Percentiles rank a stretch among this genome's conserved stretches.
Evolutionary conservation across 2,329 filamentous ascomycete genomes (phyloP).

Genomic region (Aspergillus sergii): DNA sequence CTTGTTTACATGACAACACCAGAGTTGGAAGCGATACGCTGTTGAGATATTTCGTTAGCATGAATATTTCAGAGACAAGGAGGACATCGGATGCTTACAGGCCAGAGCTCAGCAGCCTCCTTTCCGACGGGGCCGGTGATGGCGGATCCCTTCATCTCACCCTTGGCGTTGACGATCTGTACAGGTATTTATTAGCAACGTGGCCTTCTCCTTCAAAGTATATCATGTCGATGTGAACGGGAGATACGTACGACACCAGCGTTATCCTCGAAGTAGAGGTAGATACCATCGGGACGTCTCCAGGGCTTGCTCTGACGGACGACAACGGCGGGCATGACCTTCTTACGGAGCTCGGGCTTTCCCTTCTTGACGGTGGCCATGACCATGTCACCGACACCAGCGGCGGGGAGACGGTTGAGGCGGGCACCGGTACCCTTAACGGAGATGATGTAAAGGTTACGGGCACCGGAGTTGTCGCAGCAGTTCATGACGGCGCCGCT

Average conservation of each 20-base stretch:
- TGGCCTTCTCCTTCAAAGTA: background rate
- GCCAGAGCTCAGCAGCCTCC: conserved; percentile 99
- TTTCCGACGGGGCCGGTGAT: conserved; percentile 99
- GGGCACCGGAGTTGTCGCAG: conserved; percentile 98
- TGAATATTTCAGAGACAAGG: conserved; percentile 10
- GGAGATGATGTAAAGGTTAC: conserved; percentile 99
- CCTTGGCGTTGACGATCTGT: conserved; percentile 99
- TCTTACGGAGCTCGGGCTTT: conserved; percentile 99
- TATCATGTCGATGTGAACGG: background rate
- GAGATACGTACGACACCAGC: conserved; percentile 83
- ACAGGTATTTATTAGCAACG: conserved; percentile 1
- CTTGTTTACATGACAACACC: conserved; percentile 97
- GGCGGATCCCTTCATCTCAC: conserved; percentile 99
- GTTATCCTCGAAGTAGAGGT: conserved; percentile 99
- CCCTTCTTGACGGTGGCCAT: conserved; percentile 99
- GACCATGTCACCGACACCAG: conserved; percentile 99
- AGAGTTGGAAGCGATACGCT: conserved; percentile 99
- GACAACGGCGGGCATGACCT: conserved; percentile 99
- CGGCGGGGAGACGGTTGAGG: conserved; percentile 94
- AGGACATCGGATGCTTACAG: conserved; percentile 61
- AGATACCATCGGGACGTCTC: conserved; percentile 97
- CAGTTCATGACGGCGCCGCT: conserved; percentile 99
- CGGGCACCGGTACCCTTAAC: conserved; percentile 98
- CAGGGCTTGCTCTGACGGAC: conserved; percentile 99
- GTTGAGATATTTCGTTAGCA: conserved; percentile 33